Base-by-base conservation (phyloP, 2,329 filamentous ascomycete species). In the Zymoseptoria ardabiliae region DNA sequence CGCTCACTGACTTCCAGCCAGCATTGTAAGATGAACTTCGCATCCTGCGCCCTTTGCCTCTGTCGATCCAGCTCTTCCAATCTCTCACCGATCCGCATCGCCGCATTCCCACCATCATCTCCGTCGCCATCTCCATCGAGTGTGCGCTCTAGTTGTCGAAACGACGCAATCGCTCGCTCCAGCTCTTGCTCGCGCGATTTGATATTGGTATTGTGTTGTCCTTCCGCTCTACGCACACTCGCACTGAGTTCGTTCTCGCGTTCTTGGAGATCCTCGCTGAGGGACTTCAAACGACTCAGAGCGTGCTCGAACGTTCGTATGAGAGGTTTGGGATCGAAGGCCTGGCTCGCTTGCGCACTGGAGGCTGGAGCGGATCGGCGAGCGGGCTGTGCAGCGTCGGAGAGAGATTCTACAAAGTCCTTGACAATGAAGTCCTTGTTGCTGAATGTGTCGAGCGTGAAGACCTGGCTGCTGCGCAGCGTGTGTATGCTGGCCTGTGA, bases 61-160 rank as follows among this genome's bases (percentile, higher is more conserved):
- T 99, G 96, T 70, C 91, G 85, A 75, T 99, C 94, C 61, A 99
- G 81, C 73, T 97, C 93, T 77, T 99, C 94, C 10, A 99, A 79
- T 70, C 88, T 87, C 77, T 96, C 91, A 67, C 94, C 94, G 56
- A 97, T 97, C 73, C 96, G 90, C 57, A 99, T 91, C 0, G 94
- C 94, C 64, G 94, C 85, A 71, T 93, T 96, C 1, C 93, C 93
- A 25, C 89, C 91, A 8, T 76, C 74, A 55, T 83, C 81, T 20
- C 73, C 75, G 55, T 83, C 81, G 20, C 74, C 75, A 54, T 77
- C 76, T 21, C 79, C 81, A 55, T 83, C 82, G 19, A 97, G 80
- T 8, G 88, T 91, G 57, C 88, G 83, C 71, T 99, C 94, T 55
- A 99, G 82, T 28, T 87, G 87, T 75, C 97, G 91, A 74, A 99